Base-by-base conservation (phyloP, 163 green algal genomes). In the Trebouxia gelatinosa region DNA sequence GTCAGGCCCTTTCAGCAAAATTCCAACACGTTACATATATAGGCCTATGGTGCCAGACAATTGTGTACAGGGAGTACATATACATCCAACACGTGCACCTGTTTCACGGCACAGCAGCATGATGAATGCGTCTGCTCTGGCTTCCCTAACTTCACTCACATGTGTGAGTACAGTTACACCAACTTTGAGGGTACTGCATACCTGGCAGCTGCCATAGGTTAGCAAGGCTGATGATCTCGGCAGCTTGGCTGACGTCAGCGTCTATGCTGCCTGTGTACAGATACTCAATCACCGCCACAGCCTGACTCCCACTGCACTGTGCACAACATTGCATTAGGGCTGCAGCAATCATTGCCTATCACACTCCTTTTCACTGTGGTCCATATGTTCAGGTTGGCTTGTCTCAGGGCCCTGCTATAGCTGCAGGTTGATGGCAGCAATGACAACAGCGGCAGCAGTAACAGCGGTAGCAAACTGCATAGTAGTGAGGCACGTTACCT, bases 151-250 rank as follows among this genome's bases (percentile, higher is more conserved):
- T n/a, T n/a, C n/a, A n/a, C n/a, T n/a, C n/a, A n/a, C n/a, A n/a
- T n/a, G n/a, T n/a, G n/a, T n/a, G n/a, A n/a, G n/a, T n/a, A n/a
- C n/a, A n/a, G n/a, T n/a, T n/a, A n/a, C 43, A 54, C 11, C 9
- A 54, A 13, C 43, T 54, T 54, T 54, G 43, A 54, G 43, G 43
- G 13, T 23, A 54, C 43, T 23, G 43, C 43, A 13, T 70, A 70
- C 62, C 62, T 50, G 62, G 62, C 62, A 70, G 35, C 17, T 70
- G 62, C 62, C 62, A 70, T 21, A 70, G 21, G 16, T 70, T 50
- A 16, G 62, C 62, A 9, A 70, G 35, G 21, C 62, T 70, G 29
- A 70, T 70, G 62, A 70, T 29, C 21, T 70, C 62, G 31, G 62
- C 62, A 50, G 62, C 34, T 50, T 4, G 46, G 32, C 34, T 48